Evolutionary conservation across 129 eudicot genomes (phyloP), one percentile per base, ranked within the genome.

Genomic region (Artemisia annua): DNA sequence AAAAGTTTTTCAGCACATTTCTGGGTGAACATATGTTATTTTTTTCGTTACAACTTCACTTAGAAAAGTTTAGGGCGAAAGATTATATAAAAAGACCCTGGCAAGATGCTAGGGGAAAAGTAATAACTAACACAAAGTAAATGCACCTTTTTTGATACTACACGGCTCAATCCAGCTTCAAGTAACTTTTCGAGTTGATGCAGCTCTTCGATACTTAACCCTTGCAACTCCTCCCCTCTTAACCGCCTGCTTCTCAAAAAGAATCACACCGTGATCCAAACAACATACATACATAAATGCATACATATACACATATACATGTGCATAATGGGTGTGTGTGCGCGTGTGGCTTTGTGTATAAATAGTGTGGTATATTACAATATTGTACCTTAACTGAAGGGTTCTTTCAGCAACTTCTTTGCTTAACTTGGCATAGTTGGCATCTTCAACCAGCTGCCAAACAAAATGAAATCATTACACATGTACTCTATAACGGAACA

Each of bases 161-260:
- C 95, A 17, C 87, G 91, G 75, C 85, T 75, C 76, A 94, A 78
- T 60, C 98, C 98, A 39, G 74, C 59, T 78, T 94, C 98, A 66
- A 94, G 92, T 2, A 89, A 82, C 79, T 72, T 83, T 81, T 94
- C 98, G 32, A 94, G 82, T 48, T 83, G 77, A 73, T 84, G 97
- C 75, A 94, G 78, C 64, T 94, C 98, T 63, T 90, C 97, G 3
- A 94, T 86, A 51, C 77, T 80, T 62, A 90, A 77, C 49, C 93
- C 97, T 68, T 79, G 96, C 63, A 94, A 93, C 74, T 94, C 97
- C 86, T 94, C 98, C 18, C 98, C 98, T 70, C 98, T 86, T 88
- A 94, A 81, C 69, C 80, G 96, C 84, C 97, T 93, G 75, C 62
- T 49, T 78, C 46, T 57, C 64, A 58, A 35, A 71, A 63, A 66